A percentile compares a stretch with the other conserved stretches of the same genome.
phyloP scores from a whole-genome alignment of 805 yeast species.

The Millerozyma acaciae region DNA sequence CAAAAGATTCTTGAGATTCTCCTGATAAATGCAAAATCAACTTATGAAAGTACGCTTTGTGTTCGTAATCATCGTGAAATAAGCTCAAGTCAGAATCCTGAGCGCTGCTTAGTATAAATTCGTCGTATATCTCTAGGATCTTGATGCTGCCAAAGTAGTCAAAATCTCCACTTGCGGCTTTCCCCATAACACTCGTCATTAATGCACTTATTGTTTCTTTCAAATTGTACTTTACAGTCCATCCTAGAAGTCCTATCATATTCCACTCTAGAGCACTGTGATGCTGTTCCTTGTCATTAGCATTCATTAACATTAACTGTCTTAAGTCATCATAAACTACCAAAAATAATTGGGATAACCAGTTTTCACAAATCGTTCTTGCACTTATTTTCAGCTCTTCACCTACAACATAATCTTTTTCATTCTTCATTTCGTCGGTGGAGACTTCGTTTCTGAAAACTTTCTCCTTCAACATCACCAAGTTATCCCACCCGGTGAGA shows the following conservation, averaged over 20 bases:
- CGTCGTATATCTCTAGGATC: slow-evolving; percentile 46
- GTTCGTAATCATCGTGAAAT: slow-evolving; percentile 25
- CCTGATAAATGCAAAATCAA: slow-evolving; percentile 24
- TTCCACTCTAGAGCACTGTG: slow-evolving; percentile 76
- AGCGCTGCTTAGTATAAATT: slow-evolving; percentile 35
- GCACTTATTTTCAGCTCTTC: slow-evolving; percentile 15
- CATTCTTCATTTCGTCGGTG: not conserved
- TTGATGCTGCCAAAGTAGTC: slow-evolving; percentile 55
- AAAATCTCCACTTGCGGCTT: slow-evolving; percentile 52
- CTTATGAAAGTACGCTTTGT: slow-evolving; percentile 28
- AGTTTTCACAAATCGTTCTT: slow-evolving; percentile 55
- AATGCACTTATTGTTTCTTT: slow-evolving; percentile 34
- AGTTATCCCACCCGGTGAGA: slow-evolving; percentile 77
- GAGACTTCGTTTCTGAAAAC: slow-evolving; percentile 48
- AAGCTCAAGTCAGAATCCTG: slow-evolving; percentile 28
- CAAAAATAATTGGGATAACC: slow-evolving; percentile 75
- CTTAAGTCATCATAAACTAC: slow-evolving; percentile 60
- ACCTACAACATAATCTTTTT: slow-evolving; percentile 16
- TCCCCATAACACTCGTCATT: slow-evolving; percentile 46
- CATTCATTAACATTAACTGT: slow-evolving; percentile 21
- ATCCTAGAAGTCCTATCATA: slow-evolving; percentile 55
- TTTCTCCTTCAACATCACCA: slow-evolving; percentile 60
- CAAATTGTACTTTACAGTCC: slow-evolving; percentile 38
- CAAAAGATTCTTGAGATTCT: slow-evolving; percentile 18
- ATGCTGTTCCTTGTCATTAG: slow-evolving; percentile 22